Evolutionary conservation across 805 yeast genomes (phyloP).

Genomic region (Sporopachydermia lactativora): DNA sequence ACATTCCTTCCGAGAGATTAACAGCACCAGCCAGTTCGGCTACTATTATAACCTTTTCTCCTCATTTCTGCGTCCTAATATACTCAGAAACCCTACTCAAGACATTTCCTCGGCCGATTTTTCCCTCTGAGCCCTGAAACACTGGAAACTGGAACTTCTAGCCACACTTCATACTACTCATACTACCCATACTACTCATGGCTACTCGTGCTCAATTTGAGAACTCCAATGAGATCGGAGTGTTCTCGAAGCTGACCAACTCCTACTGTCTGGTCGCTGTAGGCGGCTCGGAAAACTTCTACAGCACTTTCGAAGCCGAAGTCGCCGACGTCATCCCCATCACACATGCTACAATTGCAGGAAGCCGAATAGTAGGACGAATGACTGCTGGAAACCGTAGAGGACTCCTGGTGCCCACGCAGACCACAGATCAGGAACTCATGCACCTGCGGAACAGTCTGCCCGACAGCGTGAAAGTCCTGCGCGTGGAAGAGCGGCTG

Average conservation of each 20-base stretch:
- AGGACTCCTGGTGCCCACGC: conserved; percentile 92
- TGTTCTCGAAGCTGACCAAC: conserved; percentile 88
- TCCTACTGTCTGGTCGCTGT: conserved; percentile 93
- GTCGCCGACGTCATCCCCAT: conserved; percentile 93
- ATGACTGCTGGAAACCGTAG: conserved; percentile 98
- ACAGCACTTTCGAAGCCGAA: conserved; percentile 95
- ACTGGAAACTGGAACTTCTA: too few species aligned
- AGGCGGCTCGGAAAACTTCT: conserved; percentile 82
- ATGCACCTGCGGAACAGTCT: conserved; percentile 94
- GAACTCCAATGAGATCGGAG: conserved; percentile 86
- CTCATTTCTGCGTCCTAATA: too few species aligned
- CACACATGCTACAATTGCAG: conserved; percentile 95
- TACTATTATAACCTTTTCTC: too few species aligned
- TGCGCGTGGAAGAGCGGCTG: conserved; percentile 94
- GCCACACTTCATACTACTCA: too few species aligned
- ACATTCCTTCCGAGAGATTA: too few species aligned
- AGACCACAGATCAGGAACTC: conserved; percentile 95
- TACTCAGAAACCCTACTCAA: too few species aligned
- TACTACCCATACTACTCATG: too few species aligned
- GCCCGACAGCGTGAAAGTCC: conserved; percentile 91
- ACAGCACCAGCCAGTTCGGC: too few species aligned
- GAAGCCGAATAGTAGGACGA: conserved; percentile 94
- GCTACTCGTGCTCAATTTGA: too few species aligned
- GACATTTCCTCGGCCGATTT: too few species aligned
- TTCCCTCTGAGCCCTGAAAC: too few species aligned